These are phyloP conservation scores for Diaporthe sp. DNA, from an alignment of 2,329 filamentous ascomycete species.

Conservation along the genomic window DNA sequence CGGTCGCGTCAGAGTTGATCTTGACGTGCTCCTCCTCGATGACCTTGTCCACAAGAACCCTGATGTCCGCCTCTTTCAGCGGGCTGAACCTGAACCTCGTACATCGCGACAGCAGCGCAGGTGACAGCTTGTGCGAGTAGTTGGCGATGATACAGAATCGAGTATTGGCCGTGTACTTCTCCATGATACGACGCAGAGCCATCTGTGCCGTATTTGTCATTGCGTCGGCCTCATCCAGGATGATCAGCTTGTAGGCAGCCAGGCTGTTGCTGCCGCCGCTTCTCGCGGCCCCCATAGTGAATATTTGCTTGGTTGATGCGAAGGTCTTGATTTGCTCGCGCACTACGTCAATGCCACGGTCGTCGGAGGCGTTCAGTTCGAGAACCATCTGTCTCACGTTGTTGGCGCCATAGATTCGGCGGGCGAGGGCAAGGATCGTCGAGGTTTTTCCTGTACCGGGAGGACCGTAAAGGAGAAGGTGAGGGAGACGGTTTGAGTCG, in stretches of 20 bases:
- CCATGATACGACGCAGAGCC: constrained; percentile 97
- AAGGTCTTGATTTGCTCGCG: constrained; percentile 99
- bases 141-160: constrained; percentile 99
- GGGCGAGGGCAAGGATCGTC: constrained; percentile 91
- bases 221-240: constrained; percentile 98
- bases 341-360: constrained; percentile 97
- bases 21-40: constrained; percentile 87
- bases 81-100: constrained; percentile 96
- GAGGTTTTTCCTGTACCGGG: constrained; percentile 98
- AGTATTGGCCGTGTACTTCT: constrained; percentile 98
- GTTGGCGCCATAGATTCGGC: constrained; percentile 89
- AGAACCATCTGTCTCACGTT: constrained; percentile 99
- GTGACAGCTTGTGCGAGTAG: constrained; percentile 97
- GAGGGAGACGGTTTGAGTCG: constrained; percentile 91
- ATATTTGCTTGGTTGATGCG: constrained; percentile 97
- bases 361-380: constrained; percentile 96
- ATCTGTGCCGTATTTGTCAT: constrained; percentile 99
- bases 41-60: constrained; percentile 86
- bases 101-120: constrained; percentile 90
- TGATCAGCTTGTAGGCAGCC: constrained; percentile 92
- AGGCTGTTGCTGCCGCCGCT: constrained; percentile 61
- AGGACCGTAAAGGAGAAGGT: constrained; percentile 95
- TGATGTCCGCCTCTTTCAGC: constrained; percentile 88
- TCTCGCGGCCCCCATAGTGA: constrained; percentile 67
- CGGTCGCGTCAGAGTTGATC: constrained; percentile 82